phyloP scores from a whole-genome alignment of 371 early-diverging fungal species.

The Homolaphlyctis polyrhiza region DNA sequence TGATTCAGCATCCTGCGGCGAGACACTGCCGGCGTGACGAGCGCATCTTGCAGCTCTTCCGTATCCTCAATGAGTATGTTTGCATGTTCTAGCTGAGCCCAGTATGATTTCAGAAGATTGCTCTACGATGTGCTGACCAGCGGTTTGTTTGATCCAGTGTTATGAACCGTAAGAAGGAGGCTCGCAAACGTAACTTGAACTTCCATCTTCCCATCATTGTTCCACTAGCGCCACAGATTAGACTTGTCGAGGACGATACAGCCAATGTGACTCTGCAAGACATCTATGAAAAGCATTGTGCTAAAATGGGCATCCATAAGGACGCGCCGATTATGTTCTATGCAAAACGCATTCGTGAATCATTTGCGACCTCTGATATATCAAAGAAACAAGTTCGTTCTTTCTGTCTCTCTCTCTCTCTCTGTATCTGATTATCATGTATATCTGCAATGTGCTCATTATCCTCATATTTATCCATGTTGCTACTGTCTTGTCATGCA shows the following conservation, averaged over 20 bases:
- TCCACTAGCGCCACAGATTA: slow-evolving; percentile 87
- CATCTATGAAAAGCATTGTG: slow-evolving; percentile 80
- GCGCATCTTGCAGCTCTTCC: slow-evolving; percentile 85
- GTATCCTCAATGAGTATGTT: slow-evolving; percentile 71
- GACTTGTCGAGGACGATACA: slow-evolving; percentile 87
- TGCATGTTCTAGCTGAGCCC: too few relatives aligned
- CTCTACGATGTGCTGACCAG: background rate
- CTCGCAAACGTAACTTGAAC: slow-evolving; percentile 71
- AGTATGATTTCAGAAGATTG: too few relatives aligned
- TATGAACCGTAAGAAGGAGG: slow-evolving; percentile 70
- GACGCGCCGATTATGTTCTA: slow-evolving; percentile 78
- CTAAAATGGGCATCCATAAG: slow-evolving; percentile 54
- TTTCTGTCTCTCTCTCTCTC: background rate
- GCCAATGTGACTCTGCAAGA: slow-evolving; percentile 82
- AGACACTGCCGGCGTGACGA: slow-evolving; percentile 89
- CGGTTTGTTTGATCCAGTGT: too few relatives aligned
- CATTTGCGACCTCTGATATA: slow-evolving; percentile 27
- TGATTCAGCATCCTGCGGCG: slow-evolving; percentile 86
- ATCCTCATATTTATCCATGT: background rate
- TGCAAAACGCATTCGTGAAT: slow-evolving; percentile 39
- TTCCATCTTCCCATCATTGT: slow-evolving; percentile 90
- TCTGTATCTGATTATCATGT: background rate
- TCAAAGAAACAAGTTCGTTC: slow-evolving; percentile 24
- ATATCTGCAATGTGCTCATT: background rate
- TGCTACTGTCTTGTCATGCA: too few relatives aligned